Evolutionary conservation across 2,329 filamentous ascomycete genomes (phyloP).

Genomic region (Fusarium paranaense): DNA sequence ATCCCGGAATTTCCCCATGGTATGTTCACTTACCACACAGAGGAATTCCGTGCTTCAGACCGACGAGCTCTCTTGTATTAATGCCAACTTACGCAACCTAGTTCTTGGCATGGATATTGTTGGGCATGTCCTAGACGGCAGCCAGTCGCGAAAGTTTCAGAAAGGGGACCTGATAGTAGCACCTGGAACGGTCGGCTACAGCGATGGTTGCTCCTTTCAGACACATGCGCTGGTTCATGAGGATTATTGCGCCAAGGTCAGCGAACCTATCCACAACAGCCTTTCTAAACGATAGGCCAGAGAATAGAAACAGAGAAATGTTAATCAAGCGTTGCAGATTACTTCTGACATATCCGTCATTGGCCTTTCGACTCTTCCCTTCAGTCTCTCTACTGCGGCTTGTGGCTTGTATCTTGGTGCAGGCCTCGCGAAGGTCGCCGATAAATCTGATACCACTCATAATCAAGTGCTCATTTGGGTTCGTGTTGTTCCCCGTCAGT

Average conservation of each 20-base stretch:
- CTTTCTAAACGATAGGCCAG: too few species aligned
- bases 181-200: neutral
- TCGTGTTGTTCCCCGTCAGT: neutral
- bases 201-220: neutral
- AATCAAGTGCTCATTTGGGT: neutral
- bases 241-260: neutral
- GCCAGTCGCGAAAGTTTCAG: neutral
- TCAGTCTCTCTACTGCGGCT: neutral
- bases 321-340: neutral
- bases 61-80: neutral
- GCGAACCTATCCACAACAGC: neutral
- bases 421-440: neutral
- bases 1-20: neutral
- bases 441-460: neutral
- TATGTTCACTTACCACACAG: neutral
- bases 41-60: neutral
- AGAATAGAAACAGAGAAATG: too few species aligned
- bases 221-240: neutral
- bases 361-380: neutral
- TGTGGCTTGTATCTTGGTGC: neutral
- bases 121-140: neutral
- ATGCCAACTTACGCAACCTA: neutral
- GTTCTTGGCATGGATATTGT: neutral
- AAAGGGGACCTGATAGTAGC: neutral
- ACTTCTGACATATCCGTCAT: neutral